Evolutionary conservation across 2,329 filamentous ascomycete genomes (phyloP).

Genomic region (Magnaporthiopsis rhizophila): DNA sequence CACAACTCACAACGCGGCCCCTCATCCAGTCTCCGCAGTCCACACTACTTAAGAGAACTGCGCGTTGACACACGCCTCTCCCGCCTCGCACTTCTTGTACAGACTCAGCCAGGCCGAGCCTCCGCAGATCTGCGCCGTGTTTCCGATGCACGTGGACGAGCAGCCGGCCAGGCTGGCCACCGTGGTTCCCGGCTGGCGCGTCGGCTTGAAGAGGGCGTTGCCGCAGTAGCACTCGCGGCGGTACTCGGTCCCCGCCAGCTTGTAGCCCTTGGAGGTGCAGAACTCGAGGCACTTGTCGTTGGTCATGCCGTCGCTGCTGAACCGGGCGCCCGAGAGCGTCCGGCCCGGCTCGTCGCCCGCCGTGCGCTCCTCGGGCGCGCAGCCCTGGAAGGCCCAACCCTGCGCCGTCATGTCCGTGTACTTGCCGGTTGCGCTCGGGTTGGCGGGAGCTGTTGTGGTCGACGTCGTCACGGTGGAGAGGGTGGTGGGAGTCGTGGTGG

Average conservation of each 20-base stretch:
- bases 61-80: background rate
- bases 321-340: conserved; percentile 12
- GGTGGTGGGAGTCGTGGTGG: conserved; percentile 5
- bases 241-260: conserved; percentile 42
- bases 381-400: conserved; percentile 19
- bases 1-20: background rate
- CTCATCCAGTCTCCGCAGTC: background rate
- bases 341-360: conserved; percentile 17
- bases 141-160: conserved; percentile 12
- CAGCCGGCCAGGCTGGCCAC: conserved; percentile 9
- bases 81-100: background rate
- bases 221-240: conserved; percentile 45
- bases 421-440: conserved; percentile 8
- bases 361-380: conserved; percentile 19
- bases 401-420: conserved; percentile 16
- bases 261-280: conserved; percentile 37
- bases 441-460: conserved; percentile 5
- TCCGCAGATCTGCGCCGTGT: conserved; percentile 13
- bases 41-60: background rate
- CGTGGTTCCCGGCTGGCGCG: conserved; percentile 7
- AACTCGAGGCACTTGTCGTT: conserved; percentile 38
- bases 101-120: conserved; percentile 5
- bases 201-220: conserved; percentile 9
- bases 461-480: conserved; percentile 7
- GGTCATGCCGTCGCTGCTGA: conserved; percentile 31